Conservation (phyloP, 2,329 filamentous ascomycete genomes). For the Fusarium luffae region DNA sequence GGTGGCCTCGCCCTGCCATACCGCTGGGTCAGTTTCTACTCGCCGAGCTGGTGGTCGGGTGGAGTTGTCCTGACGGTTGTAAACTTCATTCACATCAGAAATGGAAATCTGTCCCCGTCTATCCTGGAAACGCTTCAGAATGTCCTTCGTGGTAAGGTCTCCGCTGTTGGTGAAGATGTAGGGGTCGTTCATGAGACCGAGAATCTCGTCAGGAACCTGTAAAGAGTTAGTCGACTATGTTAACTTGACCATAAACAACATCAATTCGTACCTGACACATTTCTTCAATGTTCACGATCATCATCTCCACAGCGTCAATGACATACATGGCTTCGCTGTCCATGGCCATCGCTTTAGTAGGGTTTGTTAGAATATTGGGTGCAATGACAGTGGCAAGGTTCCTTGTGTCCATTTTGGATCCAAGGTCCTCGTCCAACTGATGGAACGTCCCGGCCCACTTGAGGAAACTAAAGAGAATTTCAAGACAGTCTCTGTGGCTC, state of each 20-base stretch:
- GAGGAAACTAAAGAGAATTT: slow-evolving; percentile 94
- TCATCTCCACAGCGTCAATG: slow-evolving; percentile 89
- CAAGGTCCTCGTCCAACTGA: slow-evolving; percentile 94
- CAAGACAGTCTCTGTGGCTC: slow-evolving; percentile 89
- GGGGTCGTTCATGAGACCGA: slow-evolving; percentile 85
- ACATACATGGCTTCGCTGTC: slow-evolving; percentile 92
- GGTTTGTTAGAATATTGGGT: slow-evolving; percentile 88
- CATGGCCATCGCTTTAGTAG: slow-evolving; percentile 71
- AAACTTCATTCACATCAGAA: slow-evolving; percentile 67
- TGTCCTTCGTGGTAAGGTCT: slow-evolving; percentile 96
- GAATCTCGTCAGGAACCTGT: slow-evolving; percentile 92
- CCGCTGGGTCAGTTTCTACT: slow-evolving; percentile 88
- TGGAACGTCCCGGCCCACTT: slow-evolving; percentile 99
- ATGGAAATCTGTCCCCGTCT: slow-evolving; percentile 71
- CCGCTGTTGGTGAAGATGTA: slow-evolving; percentile 82
- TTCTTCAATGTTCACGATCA: slow-evolving; percentile 93
- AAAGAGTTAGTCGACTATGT: slow-evolving; percentile 24
- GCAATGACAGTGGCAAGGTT: slow-evolving; percentile 98
- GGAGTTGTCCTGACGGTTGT: slow-evolving; percentile 68
- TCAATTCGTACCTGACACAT: slow-evolving; percentile 86
- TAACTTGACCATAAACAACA: slow-evolving; percentile 26
- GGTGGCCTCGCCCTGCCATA: slow-evolving; percentile 85
- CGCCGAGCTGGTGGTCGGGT: slow-evolving; percentile 65
- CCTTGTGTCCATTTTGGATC: slow-evolving; percentile 99
- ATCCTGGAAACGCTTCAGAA: slow-evolving; percentile 91